phyloP scores from a whole-genome alignment of 2,329 filamentous ascomycete species.

The Orbilia quercus region DNA sequence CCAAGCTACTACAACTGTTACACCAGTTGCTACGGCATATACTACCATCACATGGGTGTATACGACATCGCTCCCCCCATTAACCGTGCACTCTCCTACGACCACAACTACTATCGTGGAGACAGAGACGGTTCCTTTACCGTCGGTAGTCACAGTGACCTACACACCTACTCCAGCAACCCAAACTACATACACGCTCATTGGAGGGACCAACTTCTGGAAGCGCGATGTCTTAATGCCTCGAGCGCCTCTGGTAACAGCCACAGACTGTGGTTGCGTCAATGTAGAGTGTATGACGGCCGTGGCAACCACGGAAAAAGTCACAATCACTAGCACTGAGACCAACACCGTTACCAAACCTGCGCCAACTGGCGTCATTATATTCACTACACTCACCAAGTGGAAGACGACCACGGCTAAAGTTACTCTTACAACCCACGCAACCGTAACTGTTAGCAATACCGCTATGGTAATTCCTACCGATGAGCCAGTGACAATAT shows the following conservation, averaged over 20 bases:
- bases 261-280: conserved; percentile 16
- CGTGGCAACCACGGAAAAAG: conserved; percentile 28
- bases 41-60: conserved; percentile 1
- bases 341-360: conserved; percentile 12
- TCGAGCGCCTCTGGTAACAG: conserved; percentile 19
- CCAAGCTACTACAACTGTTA: conserved; percentile 5
- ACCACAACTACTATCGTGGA: conserved; percentile 14
- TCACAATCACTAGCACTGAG: conserved; percentile 20
- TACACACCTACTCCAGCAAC: conserved; percentile 2
- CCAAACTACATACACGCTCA: conserved; percentile 22
- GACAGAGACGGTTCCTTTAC: neutral
- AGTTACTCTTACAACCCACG: conserved; percentile 13
- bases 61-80: conserved; percentile 1
- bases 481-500: neutral
- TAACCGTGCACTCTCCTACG: neutral
- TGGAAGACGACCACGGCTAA: conserved; percentile 13
- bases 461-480: conserved; percentile 8
- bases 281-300: conserved; percentile 41
- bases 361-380: conserved; percentile 8
- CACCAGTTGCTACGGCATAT: conserved; percentile 14
- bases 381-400: conserved; percentile 13
- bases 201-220: conserved; percentile 27
- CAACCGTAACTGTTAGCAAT: neutral
- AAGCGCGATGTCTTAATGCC: conserved; percentile 17
- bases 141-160: conserved; percentile 1